These are phyloP conservation scores for Fusarium miscanthi DNA, from an alignment of 2,329 filamentous ascomycete species.

Conservation along the genomic window DNA sequence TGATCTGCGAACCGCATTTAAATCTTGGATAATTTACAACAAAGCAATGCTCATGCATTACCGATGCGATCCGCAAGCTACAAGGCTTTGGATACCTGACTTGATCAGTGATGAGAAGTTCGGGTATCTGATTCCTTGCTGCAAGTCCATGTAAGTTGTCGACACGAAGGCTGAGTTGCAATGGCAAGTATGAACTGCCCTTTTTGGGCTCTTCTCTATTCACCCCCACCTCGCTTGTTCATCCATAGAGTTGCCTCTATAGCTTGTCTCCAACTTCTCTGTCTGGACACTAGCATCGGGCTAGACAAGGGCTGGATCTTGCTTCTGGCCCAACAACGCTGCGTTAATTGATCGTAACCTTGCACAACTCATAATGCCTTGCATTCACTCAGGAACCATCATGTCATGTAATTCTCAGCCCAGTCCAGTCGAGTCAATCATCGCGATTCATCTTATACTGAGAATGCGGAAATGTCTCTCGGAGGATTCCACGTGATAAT, in stretches of 20 bases:
- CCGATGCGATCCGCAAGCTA: conserved; percentile 19
- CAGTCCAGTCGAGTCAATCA: conserved; percentile 6
- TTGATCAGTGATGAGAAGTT: not conserved
- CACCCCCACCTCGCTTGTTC: conserved; percentile 32
- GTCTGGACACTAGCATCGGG: conserved; percentile 39
- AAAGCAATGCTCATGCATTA: conserved; percentile 4
- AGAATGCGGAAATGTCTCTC: conserved; percentile 26
- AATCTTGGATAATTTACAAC: conserved; percentile 20
- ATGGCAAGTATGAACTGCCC: conserved; percentile 35
- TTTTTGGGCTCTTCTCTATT: conserved; percentile 9
- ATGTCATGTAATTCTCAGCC: conserved; percentile 14
- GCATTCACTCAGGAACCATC: conserved; percentile 29
- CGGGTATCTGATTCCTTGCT: conserved; percentile 19
- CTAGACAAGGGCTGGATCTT: conserved; percentile 41
- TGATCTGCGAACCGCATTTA: conserved; percentile 34
- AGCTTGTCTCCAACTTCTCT: conserved; percentile 35
- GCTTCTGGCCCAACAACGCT: conserved; percentile 38
- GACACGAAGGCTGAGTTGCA: conserved; percentile 15
- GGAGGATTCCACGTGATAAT: conserved; percentile 5
- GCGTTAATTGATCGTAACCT: conserved; percentile 33
- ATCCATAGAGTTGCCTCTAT: conserved; percentile 11
- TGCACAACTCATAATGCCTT: conserved; percentile 33
- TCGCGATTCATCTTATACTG: not conserved
- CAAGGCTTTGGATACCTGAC: conserved; percentile 24
- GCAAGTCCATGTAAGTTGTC: conserved; percentile 8